Evolutionary conservation across 1,284 basidiomycete species (phyloP).

Genomic region (Cryptococcus hybrid): DNA sequence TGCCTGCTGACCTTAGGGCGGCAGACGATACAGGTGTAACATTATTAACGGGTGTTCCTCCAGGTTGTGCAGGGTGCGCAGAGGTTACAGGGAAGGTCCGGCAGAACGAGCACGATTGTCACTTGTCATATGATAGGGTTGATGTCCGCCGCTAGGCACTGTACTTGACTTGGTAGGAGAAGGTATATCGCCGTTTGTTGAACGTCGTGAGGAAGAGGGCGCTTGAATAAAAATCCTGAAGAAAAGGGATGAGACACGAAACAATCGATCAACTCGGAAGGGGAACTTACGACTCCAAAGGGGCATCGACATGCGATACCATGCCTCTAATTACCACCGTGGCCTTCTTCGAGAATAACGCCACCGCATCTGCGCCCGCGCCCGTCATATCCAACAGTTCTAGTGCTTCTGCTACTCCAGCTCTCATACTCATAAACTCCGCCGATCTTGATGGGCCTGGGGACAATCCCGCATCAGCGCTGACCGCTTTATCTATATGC

Average conservation of each 20-base stretch:
- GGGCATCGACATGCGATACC: conserved; percentile 16
- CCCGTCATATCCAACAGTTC: conserved; percentile 41
- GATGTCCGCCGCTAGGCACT: no score
- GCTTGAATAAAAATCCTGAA: background rate
- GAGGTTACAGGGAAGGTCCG: no score
- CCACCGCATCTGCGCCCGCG: conserved; percentile 13
- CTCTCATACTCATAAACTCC: conserved; percentile 31
- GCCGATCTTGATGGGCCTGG: background rate
- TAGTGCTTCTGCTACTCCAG: conserved; percentile 34
- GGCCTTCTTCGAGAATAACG: conserved; percentile 24
- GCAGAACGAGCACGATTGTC: no score
- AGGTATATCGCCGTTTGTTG: background rate
- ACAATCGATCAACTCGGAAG: background rate
- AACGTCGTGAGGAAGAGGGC: no score
- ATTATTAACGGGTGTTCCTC: background rate
- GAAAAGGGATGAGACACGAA: background rate
- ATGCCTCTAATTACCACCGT: conserved; percentile 33
- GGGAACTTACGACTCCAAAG: conserved; percentile 9
- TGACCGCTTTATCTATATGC: conserved; percentile 34
- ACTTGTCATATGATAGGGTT: no score
- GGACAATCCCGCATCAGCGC: background rate
- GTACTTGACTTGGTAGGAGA: background rate
- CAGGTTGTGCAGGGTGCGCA: background rate
- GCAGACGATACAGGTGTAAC: background rate
- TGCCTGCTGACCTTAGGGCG: background rate